Conservation (phyloP, 2,329 filamentous ascomycete genomes). For the Pseudogymnoascus sp. region DNA sequence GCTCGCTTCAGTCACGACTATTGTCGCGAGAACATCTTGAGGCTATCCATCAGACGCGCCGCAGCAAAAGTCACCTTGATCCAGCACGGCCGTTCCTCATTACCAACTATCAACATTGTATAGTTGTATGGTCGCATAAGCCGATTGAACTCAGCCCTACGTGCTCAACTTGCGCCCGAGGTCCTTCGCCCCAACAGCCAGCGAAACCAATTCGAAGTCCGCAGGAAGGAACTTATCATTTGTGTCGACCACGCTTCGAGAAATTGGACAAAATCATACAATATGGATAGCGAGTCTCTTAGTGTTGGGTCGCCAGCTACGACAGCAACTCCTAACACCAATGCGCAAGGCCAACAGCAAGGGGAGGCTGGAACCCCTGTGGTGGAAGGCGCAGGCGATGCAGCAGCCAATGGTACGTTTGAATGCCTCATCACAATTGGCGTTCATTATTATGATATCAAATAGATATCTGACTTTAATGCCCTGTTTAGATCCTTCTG, state of each 20-base stretch:
- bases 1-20: conserved; percentile 7
- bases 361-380: conserved; percentile 30
- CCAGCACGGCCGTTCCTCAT: conserved; percentile 1
- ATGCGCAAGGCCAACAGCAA: conserved; percentile 47
- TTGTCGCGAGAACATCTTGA: conserved; percentile 5
- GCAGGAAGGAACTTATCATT: conserved; percentile 13
- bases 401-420: conserved; percentile 42
- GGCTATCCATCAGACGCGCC: conserved; percentile 7
- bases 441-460: background rate
- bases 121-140: conserved; percentile 8
- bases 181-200: background rate
- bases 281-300: conserved; percentile 51
- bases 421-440: conserved; percentile 39
- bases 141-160: conserved; percentile 4
- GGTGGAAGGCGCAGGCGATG: conserved; percentile 33
- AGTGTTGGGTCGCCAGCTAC: conserved; percentile 50
- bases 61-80: background rate
- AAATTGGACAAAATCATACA: conserved; percentile 16
- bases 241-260: conserved; percentile 25
- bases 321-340: conserved; percentile 47
- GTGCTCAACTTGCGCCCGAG: conserved; percentile 6
- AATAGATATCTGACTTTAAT: conserved; percentile 16
- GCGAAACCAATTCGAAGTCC: background rate
- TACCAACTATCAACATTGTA: background rate
- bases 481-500: conserved; percentile 47